Percentiles rank a stretch among this genome's conserved stretches.
phyloP scores from a whole-genome alignment of 768 basidiomycete genomes.

The Gloeostereum incarnatum region DNA sequence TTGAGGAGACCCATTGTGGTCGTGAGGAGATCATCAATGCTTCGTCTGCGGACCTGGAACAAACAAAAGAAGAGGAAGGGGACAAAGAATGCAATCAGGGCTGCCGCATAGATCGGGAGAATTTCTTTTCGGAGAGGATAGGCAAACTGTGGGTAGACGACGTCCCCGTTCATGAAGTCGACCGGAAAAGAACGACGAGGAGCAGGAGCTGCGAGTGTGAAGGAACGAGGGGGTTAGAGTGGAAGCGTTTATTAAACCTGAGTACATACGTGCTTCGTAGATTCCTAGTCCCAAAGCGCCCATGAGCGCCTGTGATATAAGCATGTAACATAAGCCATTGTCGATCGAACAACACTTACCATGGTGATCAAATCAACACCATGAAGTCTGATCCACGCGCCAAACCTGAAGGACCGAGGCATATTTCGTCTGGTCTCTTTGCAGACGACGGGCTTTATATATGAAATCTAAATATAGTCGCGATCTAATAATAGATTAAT shows the following conservation, averaged over 20 bases:
- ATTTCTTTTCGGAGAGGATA: constrained; percentile 42
- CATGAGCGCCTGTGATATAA: constrained; percentile 26
- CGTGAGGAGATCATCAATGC: constrained; percentile 33
- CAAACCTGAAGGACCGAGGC: constrained; percentile 22
- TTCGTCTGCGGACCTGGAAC: constrained; percentile 43
- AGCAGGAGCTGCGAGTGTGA: constrained; percentile 25
- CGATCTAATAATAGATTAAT: too few species aligned
- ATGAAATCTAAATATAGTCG: too few species aligned
- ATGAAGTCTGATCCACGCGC: constrained; percentile 36
- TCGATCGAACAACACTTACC: constrained; percentile 9
- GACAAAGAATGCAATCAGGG: constrained; percentile 41
- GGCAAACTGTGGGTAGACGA: constrained; percentile 45
- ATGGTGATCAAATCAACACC: constrained; percentile 44
- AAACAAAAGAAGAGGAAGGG: constrained; percentile 47
- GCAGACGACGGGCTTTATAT: too few species aligned
- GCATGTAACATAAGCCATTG: not conserved
- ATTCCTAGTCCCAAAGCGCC: constrained; percentile 45
- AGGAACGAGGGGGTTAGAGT: constrained; percentile 1
- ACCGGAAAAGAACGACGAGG: constrained; percentile 34
- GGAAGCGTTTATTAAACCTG: not conserved
- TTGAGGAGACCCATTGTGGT: constrained; percentile 47
- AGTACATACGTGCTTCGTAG: constrained; percentile 34
- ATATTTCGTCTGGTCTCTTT: too few species aligned
- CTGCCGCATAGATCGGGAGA: constrained; percentile 43
- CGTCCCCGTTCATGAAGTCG: constrained; percentile 33